Conservation (phyloP, 306 rosid species). For the Dalbergia oliveri region DNA sequence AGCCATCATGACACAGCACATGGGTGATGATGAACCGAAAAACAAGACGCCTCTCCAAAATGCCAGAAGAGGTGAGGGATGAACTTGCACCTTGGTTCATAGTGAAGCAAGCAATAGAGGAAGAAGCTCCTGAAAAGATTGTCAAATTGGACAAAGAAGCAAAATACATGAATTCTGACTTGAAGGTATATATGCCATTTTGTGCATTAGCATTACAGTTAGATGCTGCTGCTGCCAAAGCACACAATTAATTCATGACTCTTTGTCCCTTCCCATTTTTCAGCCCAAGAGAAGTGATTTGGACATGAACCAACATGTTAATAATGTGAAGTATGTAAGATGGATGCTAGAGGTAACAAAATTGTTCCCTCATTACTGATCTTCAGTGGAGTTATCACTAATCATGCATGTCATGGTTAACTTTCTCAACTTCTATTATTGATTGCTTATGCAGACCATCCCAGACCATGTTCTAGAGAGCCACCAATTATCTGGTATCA, state of each 20-base stretch:
- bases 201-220: constrained; percentile 14
- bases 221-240: constrained; percentile 22
- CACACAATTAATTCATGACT: constrained; percentile 43
- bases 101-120: constrained; percentile 78
- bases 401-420: constrained; percentile 26
- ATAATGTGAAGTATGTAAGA: constrained; percentile 84
- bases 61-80: constrained; percentile 88
- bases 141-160: constrained; percentile 77
- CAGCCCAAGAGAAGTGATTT: constrained; percentile 91
- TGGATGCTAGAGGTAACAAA: constrained; percentile 95
- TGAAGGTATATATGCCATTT: constrained; percentile 59
- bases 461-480: constrained; percentile 77
- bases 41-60: constrained; percentile 92
- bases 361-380: not conserved
- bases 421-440: not conserved
- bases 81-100: constrained; percentile 92
- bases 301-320: constrained; percentile 96
- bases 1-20: constrained; percentile 64
- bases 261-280: constrained; percentile 37
- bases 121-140: constrained; percentile 72
- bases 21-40: constrained; percentile 98
- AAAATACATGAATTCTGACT: constrained; percentile 65
- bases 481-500: constrained; percentile 74
- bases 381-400: not conserved
- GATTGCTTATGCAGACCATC: constrained; percentile 59